Conservation (phyloP, 1,284 basidiomycete genomes). For the Amanita bisporigera region DNA sequence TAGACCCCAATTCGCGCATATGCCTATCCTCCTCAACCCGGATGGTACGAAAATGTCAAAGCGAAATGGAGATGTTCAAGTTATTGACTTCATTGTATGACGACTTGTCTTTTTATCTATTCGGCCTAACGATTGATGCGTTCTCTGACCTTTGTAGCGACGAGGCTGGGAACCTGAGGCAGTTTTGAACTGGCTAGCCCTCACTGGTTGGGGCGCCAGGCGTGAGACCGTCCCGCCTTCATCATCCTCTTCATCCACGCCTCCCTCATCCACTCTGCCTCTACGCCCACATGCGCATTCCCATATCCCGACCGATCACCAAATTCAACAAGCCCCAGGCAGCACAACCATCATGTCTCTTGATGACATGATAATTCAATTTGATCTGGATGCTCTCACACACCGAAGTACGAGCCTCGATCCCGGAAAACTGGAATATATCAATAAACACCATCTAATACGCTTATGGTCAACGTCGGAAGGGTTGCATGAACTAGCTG, state of each 20-base stretch:
- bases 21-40: constrained; percentile 89
- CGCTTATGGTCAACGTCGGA: constrained; percentile 50
- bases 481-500: constrained; percentile 55
- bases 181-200: constrained; percentile 90
- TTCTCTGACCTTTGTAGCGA: constrained; percentile 47
- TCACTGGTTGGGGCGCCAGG: constrained; percentile 89
- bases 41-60: constrained; percentile 97
- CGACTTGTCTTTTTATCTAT: constrained; percentile 27
- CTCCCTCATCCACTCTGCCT: not conserved
- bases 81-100: constrained; percentile 82
- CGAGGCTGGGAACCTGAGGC: constrained; percentile 92
- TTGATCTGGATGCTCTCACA: constrained; percentile 73
- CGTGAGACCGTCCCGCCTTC: constrained; percentile 39
- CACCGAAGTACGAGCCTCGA: constrained; percentile 79
- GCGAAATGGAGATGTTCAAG: constrained; percentile 87
- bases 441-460: constrained; percentile 81
- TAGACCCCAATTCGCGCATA: constrained; percentile 87
- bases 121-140: constrained; percentile 36
- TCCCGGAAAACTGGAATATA: constrained; percentile 69
- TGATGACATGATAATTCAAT: constrained; percentile 69
- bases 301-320: constrained; percentile 7
- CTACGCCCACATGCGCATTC: not conserved
- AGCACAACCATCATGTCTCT: constrained; percentile 71
- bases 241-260: not conserved
- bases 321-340: constrained; percentile 55